Percentiles rank a stretch among this genome's conserved stretches.
phyloP scores from a whole-genome alignment of 2,329 filamentous ascomycete species.

The Pochonia chlamydosporia region DNA sequence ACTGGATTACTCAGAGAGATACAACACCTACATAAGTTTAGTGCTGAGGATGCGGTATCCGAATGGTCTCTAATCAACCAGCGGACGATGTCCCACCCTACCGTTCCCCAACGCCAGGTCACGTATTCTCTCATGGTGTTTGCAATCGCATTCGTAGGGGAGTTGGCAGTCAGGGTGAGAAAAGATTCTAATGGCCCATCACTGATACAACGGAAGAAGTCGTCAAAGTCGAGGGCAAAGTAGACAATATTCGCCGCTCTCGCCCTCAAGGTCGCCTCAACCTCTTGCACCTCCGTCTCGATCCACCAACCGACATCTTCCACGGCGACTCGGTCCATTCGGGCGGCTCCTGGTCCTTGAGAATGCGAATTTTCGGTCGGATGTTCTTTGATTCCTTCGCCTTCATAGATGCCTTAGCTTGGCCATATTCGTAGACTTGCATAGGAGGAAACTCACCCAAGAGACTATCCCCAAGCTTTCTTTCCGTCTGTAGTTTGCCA shows the following conservation, averaged over 20 bases:
- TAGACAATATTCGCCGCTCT: neutral
- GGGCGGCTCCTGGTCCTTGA: no score
- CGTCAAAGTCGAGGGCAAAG: neutral
- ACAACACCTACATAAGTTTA: neutral
- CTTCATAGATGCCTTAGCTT: no score
- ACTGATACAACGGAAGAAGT: neutral
- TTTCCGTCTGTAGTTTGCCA: no score
- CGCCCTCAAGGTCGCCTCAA: neutral
- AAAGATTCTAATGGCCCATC: neutral
- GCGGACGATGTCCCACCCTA: neutral
- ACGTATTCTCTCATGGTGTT: neutral
- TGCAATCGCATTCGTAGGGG: neutral
- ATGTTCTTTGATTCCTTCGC: no score
- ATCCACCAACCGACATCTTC: neutral
- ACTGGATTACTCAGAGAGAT: neutral
- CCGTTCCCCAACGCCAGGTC: neutral
- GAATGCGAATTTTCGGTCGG: no score
- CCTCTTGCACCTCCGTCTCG: neutral
- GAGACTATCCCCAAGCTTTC: no score
- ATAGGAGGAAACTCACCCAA: no score
- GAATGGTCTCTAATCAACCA: neutral
- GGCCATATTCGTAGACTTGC: no score
- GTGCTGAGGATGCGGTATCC: neutral
- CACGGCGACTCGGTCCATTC: no score
- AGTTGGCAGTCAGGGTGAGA: neutral